A percentile compares a stretch with the other conserved stretches of the same genome.
Conservation (phyloP, 768 basidiomycete genomes). For the Lyophyllum decastes region DNA sequence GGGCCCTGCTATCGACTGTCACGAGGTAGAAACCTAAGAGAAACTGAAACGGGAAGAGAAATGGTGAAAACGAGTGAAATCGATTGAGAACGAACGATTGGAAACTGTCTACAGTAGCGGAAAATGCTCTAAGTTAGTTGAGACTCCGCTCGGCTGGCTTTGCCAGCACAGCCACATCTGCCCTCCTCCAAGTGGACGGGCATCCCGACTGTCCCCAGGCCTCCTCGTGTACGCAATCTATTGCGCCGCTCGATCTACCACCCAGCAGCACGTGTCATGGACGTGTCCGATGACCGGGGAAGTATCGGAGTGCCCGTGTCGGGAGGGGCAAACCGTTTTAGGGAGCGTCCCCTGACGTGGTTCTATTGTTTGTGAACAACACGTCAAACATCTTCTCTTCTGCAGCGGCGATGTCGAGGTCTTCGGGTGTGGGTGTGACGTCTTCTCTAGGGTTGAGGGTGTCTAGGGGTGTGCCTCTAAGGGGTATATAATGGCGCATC, state of each 20-base stretch:
- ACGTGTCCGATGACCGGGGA: neutral
- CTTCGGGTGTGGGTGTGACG: neutral
- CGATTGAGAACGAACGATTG: too few species aligned
- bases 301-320: neutral
- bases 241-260: neutral
- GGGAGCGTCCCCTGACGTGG: neutral
- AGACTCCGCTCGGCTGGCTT: neutral
- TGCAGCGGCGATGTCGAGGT: neutral
- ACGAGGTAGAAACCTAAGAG: too few species aligned
- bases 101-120: too few species aligned
- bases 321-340: neutral
- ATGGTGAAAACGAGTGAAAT: too few species aligned
- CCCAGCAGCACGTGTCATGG: neutral
- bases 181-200: neutral
- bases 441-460: neutral
- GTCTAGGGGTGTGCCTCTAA: neutral
- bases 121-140: neutral
- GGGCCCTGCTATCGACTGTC: too few species aligned
- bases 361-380: neutral
- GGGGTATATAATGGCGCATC: conserved; percentile 3
- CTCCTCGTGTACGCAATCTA: neutral
- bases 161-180: neutral
- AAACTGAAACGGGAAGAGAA: too few species aligned
- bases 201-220: neutral
- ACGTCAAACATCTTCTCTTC: neutral